Conservation (phyloP, 1,284 basidiomycete genomes). For the Moesziomyces aphidis region DNA sequence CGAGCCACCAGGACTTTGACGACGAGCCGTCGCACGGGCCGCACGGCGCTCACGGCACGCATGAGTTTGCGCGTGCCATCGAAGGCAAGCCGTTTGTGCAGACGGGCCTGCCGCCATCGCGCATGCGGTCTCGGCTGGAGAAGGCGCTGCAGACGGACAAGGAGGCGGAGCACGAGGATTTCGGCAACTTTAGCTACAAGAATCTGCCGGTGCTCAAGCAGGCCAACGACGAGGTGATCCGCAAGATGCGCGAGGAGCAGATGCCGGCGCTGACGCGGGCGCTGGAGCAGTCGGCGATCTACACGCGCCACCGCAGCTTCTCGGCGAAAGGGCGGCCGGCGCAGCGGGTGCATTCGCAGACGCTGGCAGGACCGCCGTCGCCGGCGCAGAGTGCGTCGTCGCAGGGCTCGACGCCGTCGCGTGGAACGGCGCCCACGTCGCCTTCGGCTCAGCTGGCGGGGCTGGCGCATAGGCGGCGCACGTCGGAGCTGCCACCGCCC, state of each 20-base stretch:
- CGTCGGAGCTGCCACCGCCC: conserved; percentile 40
- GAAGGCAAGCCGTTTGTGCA: conserved; percentile 52
- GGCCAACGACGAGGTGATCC: conserved; percentile 97
- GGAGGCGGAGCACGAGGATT: conserved; percentile 76
- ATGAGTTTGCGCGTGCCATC: conserved; percentile 53
- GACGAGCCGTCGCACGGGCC: conserved; percentile 73
- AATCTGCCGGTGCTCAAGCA: conserved; percentile 96
- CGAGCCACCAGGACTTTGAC: conserved; percentile 87
- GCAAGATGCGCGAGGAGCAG: conserved; percentile 77
- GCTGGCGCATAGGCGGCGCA: conserved; percentile 39
- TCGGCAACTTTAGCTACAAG: conserved; percentile 98
- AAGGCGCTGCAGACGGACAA: conserved; percentile 29
- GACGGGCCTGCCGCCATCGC: conserved; percentile 68
- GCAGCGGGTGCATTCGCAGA: conserved; percentile 44
- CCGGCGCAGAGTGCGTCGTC: conserved; percentile 93
- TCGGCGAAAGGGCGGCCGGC: conserved; percentile 50
- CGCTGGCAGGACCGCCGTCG: conserved; percentile 70
- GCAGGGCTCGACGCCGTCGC: conserved; percentile 88
- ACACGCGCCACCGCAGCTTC: conserved; percentile 59
- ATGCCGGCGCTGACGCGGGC: conserved; percentile 53
- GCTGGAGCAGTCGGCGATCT: conserved; percentile 47
- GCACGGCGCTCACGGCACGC: conserved; percentile 15
- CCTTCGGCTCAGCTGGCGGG: conserved; percentile 72
- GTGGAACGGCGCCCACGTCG: conserved; percentile 76
- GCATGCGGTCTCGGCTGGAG: conserved; percentile 40